A percentile compares a stretch with the other conserved stretches of the same genome.
Evolutionary conservation across 2,329 filamentous ascomycete species (phyloP).

Genomic region (Metarhizium rileyi): DNA sequence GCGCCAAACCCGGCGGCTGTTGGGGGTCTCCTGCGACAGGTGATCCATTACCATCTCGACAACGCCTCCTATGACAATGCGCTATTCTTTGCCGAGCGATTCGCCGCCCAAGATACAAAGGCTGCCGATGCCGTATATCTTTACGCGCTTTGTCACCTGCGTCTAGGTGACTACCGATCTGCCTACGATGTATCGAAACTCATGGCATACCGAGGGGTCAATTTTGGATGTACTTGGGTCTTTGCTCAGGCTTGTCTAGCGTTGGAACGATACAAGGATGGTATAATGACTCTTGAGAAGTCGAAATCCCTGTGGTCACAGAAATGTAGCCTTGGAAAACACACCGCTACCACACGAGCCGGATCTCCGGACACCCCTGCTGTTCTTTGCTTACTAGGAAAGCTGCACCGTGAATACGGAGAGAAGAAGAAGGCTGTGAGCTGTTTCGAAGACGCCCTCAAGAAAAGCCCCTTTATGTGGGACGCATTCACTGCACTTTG

Average conservation of each 20-base stretch:
- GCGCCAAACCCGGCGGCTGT: conserved; percentile 41
- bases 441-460: conserved; percentile 81
- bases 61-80: conserved; percentile 84
- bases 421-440: conserved; percentile 74
- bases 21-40: conserved; percentile 45
- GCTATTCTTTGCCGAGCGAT: conserved; percentile 82
- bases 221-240: conserved; percentile 82
- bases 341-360: conserved; percentile 65
- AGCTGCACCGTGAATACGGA: conserved; percentile 76
- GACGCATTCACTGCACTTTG: conserved; percentile 87
- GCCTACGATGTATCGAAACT: conserved; percentile 76
- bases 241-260: conserved; percentile 83
- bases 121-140: conserved; percentile 75
- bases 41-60: conserved; percentile 67
- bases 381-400: conserved; percentile 74
- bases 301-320: conserved; percentile 65
- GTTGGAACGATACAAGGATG: conserved; percentile 70
- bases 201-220: conserved; percentile 57
- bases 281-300: conserved; percentile 75
- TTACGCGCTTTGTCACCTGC: conserved; percentile 74
- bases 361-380: conserved; percentile 75
- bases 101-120: conserved; percentile 74
- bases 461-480: conserved; percentile 94
- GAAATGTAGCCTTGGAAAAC: conserved; percentile 71
- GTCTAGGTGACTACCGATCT: conserved; percentile 71